Evolutionary conservation across 352 stramenopile species (phyloP), one percentile per base, ranked within the genome.

Genomic region (Bremia lactucae): DNA sequence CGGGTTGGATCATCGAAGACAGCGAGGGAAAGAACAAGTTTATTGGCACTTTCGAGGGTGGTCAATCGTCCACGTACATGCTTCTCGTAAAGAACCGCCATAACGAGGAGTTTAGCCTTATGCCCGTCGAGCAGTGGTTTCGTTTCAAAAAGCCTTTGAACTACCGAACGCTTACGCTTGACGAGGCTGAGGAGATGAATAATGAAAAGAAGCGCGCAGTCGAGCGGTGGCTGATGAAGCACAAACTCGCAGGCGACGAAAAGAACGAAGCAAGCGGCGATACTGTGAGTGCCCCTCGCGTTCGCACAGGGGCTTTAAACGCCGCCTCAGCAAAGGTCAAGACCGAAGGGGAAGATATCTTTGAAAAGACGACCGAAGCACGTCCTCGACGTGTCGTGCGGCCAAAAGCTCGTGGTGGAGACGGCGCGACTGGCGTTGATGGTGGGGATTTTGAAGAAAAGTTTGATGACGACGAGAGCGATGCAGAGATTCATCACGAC

Each of bases 191-290:
- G 46, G 74, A 88, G 24, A 66, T 92, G 43, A 89, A 88, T 62
- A 89, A 89, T 31, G 76, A 92, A 61, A 92, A 92, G 68, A 89
- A 92, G 51, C 79, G 77, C 39, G 79, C 79, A 0, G 79, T 89
- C 14, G 79, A 92, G 55, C 76, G 77, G 46, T 89, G 79, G 76
- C 69, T 92, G 39, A 92, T 89, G 77, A 86, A 87, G 59, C 78
- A 90, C 63, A 86, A 84, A 58, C 71, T 90, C 37, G 76, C 79
- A 16, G 66, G 69, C 15, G 77, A 89, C 19, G 76, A 89, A 34
- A 84, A 81, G 53, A 42, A 43, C 16, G 77, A 85, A 18, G 36
- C 42, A 19, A 33, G 41, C 10, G 68, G 79, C 14, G 71, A 83
- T 28, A 68, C 77, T 2, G 70, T 88, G 6, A 79, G 71, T 33